Evolutionary conservation across 805 yeast species (phyloP).

Genomic region (Monosporozyma servazzii): DNA sequence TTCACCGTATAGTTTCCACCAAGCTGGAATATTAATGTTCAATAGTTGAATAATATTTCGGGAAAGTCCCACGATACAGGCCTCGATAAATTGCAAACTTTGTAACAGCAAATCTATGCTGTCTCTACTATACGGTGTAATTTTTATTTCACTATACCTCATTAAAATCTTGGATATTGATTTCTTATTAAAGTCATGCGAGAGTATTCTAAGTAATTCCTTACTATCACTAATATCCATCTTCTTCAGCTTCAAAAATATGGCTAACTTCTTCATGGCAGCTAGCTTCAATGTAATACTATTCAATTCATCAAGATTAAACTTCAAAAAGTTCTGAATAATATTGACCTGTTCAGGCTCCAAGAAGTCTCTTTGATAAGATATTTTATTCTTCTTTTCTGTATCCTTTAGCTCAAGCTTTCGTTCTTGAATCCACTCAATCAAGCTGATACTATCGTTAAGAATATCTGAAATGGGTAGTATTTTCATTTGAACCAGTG

Average conservation of each 20-base stretch:
- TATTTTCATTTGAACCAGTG: slow-evolving; percentile 7
- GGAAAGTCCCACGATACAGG: slow-evolving; percentile 20
- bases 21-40: slow-evolving; percentile 29
- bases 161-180: background rate
- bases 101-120: background rate
- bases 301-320: slow-evolving; percentile 16
- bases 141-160: background rate
- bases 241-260: slow-evolving; percentile 15
- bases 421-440: slow-evolving; percentile 13
- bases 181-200: background rate
- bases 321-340: slow-evolving; percentile 21
- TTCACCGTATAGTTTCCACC: slow-evolving; percentile 41
- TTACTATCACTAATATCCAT: slow-evolving; percentile 13
- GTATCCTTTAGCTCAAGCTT: background rate
- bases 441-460: slow-evolving; percentile 8
- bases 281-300: slow-evolving; percentile 7
- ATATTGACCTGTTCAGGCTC: slow-evolving; percentile 23
- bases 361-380: slow-evolving; percentile 2
- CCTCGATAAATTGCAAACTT: slow-evolving; percentile 11
- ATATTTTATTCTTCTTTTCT: background rate
- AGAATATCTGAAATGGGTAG: slow-evolving; percentile 4
- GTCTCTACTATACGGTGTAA: background rate
- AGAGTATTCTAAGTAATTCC: slow-evolving; percentile 1
- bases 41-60: slow-evolving; percentile 28
- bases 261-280: slow-evolving; percentile 14